Percentiles rank a stretch among this genome's conserved stretches.
Evolutionary conservation across 23 red algal genomes (phyloP).

Genomic region (Pyropia yezoensis): DNA sequence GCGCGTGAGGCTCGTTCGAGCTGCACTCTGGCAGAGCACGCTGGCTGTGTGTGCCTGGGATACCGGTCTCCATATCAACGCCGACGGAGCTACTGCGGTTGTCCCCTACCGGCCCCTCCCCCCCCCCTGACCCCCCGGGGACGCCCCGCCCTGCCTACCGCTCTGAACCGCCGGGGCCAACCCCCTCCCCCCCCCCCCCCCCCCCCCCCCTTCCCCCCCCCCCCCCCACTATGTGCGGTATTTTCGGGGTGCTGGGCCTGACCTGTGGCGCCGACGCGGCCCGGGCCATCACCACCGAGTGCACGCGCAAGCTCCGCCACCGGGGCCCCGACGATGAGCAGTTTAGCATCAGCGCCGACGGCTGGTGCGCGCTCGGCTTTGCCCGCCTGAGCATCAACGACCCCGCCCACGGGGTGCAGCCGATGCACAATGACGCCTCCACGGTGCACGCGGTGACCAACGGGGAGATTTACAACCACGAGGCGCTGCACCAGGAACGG

Average conservation of each 20-base stretch:
- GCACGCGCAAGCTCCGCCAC: constrained; percentile 66
- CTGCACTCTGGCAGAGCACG: too few relatives aligned
- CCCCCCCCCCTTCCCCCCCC: not conserved
- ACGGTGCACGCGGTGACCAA: constrained; percentile 50
- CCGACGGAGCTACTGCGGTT: too few relatives aligned
- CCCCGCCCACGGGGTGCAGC: constrained; percentile 82
- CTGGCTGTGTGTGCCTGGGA: too few relatives aligned
- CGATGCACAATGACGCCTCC: constrained; percentile 57
- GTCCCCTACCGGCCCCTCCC: not conserved
- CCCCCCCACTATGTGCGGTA: constrained; percentile 68
- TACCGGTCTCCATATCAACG: too few relatives aligned
- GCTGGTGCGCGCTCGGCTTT: constrained; percentile 83
- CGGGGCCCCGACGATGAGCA: constrained; percentile 79
- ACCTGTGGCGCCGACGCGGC: constrained; percentile 21
- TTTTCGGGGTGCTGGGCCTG: constrained; percentile 71
- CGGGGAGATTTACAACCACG: constrained; percentile 98
- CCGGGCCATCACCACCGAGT: constrained; percentile 13
- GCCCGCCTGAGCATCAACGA: constrained; percentile 81
- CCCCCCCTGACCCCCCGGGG: too few relatives aligned
- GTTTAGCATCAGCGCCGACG: constrained; percentile 45
- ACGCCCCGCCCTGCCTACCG: not conserved
- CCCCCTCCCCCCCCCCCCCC: not conserved
- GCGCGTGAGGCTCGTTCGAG: too few relatives aligned
- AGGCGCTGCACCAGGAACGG: constrained; percentile 11
- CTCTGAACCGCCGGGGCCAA: not conserved